These are phyloP conservation scores for Vaccinium darrowii DNA, from an alignment of 148 eudicot species.

Conservation along the genomic window DNA sequence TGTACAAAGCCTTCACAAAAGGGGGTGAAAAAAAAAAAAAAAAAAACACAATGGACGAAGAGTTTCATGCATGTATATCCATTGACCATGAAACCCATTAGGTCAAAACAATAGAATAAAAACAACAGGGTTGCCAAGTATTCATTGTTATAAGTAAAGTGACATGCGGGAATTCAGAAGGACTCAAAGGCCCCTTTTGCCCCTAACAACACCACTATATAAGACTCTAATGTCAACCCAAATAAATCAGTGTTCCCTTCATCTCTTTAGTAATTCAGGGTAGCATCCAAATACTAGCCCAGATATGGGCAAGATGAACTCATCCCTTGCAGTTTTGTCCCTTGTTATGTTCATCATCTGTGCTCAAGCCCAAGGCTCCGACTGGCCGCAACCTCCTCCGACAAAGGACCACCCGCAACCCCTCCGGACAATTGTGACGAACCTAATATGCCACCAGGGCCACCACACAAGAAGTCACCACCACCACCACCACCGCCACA, in stretches of 20 bases:
- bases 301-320: conserved; percentile 12
- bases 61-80: background rate
- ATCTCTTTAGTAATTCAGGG: background rate
- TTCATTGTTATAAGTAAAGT: background rate
- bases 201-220: background rate
- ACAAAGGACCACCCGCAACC: background rate
- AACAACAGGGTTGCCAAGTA: background rate
- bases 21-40: too few species aligned
- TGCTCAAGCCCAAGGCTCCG: conserved; percentile 9
- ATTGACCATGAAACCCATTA: background rate
- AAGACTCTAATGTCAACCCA: conserved; percentile 9
- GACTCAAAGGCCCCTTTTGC: background rate
- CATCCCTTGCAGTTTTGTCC: conserved; percentile 10
- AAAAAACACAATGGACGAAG: too few species aligned
- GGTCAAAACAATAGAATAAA: background rate
- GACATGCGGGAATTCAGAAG: background rate
- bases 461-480: background rate
- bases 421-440: too few species aligned
- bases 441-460: too few species aligned
- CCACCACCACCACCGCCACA: background rate
- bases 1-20: too few species aligned
- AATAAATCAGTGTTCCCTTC: background rate
- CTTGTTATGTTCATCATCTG: conserved; percentile 17
- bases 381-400: background rate
- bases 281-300: background rate